Conservation (phyloP, 345 rosid genomes). For the Ceriops tagal region DNA sequence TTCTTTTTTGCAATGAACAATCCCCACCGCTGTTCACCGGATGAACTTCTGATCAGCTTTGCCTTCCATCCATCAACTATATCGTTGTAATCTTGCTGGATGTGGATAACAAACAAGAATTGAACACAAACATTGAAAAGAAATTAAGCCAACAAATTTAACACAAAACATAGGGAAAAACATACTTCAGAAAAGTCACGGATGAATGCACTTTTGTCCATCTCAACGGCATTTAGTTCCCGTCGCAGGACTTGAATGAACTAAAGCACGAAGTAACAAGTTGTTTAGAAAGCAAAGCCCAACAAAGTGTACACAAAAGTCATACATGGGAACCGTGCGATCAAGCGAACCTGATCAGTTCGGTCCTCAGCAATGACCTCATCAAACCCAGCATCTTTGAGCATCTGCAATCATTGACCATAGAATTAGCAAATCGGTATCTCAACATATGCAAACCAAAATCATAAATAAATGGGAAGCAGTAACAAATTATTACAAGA, state of each 20-base stretch:
- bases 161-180: neutral
- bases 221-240: constrained; percentile 62
- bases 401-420: constrained; percentile 50
- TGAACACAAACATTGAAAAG: neutral
- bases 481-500: constrained; percentile 12
- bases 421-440: neutral
- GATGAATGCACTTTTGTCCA: constrained; percentile 67
- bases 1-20: constrained; percentile 50
- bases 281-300: neutral
- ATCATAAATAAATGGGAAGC: neutral
- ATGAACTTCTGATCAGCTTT: constrained; percentile 57
- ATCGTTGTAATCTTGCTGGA: constrained; percentile 75
- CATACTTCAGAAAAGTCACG: constrained; percentile 71
- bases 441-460: neutral
- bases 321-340: neutral
- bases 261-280: constrained; percentile 39
- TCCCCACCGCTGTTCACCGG: constrained; percentile 84
- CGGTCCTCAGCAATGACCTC: constrained; percentile 78
- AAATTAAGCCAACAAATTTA: neutral
- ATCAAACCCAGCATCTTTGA: constrained; percentile 73
- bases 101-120: neutral
- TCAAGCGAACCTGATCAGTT: constrained; percentile 60
- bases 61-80: constrained; percentile 79
- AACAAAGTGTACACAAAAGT: neutral
- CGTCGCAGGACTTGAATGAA: constrained; percentile 63